These are phyloP conservation scores for Cicer cuneatum DNA, from an alignment of 306 rosid genomes.

Conservation along the genomic window DNA sequence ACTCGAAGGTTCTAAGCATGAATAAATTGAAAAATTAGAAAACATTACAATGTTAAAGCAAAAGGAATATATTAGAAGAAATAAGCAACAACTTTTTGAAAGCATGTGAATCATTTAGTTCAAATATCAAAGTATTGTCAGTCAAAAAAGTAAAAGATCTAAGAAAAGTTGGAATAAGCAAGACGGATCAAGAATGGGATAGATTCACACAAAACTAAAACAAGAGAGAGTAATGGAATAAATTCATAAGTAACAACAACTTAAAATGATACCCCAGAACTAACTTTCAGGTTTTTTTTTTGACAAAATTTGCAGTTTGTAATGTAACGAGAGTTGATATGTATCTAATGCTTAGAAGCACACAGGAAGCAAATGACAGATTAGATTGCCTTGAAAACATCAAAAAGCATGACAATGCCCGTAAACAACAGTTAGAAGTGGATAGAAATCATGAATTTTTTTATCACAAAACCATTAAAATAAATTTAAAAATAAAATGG, in stretches of 20 bases:
- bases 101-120: slow-evolving; percentile 24
- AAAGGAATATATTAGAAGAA: slow-evolving; percentile 14
- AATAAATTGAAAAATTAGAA: slow-evolving; percentile 41
- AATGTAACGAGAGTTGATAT: slow-evolving; percentile 2
- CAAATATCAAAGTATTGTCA: slow-evolving; percentile 26
- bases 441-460: neutral
- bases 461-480: slow-evolving; percentile 7
- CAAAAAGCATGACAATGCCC: neutral
- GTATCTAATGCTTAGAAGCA: neutral
- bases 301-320: neutral
- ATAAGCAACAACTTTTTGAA: neutral
- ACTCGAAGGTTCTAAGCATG: slow-evolving; percentile 71
- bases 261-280: slow-evolving; percentile 1
- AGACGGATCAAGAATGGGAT: slow-evolving; percentile 7
- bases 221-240: slow-evolving; percentile 13
- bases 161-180: slow-evolving; percentile 14
- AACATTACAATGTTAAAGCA: slow-evolving; percentile 12
- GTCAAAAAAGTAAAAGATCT: slow-evolving; percentile 21
- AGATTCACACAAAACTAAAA: slow-evolving; percentile 8
- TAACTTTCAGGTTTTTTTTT: neutral
- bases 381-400: slow-evolving; percentile 14
- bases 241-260: slow-evolving; percentile 9
- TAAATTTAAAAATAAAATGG: neutral
- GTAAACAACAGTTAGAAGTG: neutral
- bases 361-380: slow-evolving; percentile 1